Conservation (phyloP, 2,329 filamentous ascomycete species). For the Cercospora sp. region DNA sequence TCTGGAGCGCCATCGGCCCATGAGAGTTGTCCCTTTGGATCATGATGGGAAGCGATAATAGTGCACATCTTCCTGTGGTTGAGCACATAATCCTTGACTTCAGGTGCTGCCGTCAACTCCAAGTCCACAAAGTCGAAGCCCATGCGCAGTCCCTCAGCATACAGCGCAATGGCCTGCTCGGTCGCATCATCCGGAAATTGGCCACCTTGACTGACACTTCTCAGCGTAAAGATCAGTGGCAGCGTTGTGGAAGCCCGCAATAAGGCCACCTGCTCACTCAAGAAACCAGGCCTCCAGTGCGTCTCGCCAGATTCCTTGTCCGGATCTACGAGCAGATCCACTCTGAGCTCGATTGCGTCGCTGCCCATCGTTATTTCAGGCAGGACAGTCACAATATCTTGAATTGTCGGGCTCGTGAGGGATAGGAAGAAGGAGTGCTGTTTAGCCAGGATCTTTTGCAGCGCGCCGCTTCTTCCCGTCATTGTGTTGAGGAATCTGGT, state of each 20-base stretch:
- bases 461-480: slow-evolving; percentile 58
- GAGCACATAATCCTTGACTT: slow-evolving; percentile 61
- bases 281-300: slow-evolving; percentile 63
- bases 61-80: slow-evolving; percentile 67
- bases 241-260: slow-evolving; percentile 70
- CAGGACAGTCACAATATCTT: slow-evolving; percentile 63
- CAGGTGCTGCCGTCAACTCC: slow-evolving; percentile 80
- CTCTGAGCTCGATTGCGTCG: slow-evolving; percentile 91
- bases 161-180: slow-evolving; percentile 64
- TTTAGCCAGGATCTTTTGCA: slow-evolving; percentile 63
- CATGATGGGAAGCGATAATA: slow-evolving; percentile 95
- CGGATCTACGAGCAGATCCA: slow-evolving; percentile 81
- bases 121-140: slow-evolving; percentile 92
- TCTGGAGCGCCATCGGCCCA: slow-evolving; percentile 72
- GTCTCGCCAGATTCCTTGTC: slow-evolving; percentile 59
- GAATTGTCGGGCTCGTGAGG: slow-evolving; percentile 76
- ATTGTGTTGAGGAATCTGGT: slow-evolving; percentile 70
- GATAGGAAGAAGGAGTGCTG: slow-evolving; percentile 88
- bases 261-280: slow-evolving; percentile 78
- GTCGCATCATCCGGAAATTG: slow-evolving; percentile 79
- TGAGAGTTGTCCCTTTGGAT: slow-evolving; percentile 73
- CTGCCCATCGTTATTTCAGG: slow-evolving; percentile 76
- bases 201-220: slow-evolving; percentile 83
- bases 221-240: slow-evolving; percentile 89
- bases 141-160: slow-evolving; percentile 74